Evolutionary conservation across 352 stramenopile species (phyloP).

Genomic region (Hyaloperonospora brassicae): DNA sequence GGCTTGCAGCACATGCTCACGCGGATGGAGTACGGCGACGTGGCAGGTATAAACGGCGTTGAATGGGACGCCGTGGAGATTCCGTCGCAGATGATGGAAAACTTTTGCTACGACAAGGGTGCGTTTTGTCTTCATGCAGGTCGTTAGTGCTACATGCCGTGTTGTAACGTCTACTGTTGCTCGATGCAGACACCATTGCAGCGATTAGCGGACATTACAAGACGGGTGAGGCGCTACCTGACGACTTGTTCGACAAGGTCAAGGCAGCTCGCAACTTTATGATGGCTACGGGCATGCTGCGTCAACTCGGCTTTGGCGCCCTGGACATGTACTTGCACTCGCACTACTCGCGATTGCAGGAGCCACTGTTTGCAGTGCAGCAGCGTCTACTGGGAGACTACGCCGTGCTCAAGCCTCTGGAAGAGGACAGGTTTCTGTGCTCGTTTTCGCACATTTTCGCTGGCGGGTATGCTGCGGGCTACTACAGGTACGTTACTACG

Average conservation of each 20-base stretch:
- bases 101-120: slow-evolving; percentile 95
- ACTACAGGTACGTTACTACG: slow-evolving; percentile 82
- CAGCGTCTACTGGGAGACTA: slow-evolving; percentile 75
- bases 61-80: slow-evolving; percentile 99
- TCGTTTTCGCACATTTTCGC: slow-evolving; percentile 98
- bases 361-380: slow-evolving; percentile 93
- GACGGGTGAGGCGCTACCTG: slow-evolving; percentile 85
- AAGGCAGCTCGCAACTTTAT: slow-evolving; percentile 93
- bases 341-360: slow-evolving; percentile 46
- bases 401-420: slow-evolving; percentile 85
- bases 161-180: background rate
- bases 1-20: slow-evolving; percentile 99
- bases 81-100: slow-evolving; percentile 99
- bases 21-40: slow-evolving; percentile 89
- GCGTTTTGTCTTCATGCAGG: background rate
- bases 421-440: slow-evolving; percentile 96
- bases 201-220: slow-evolving; percentile 80
- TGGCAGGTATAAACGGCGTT: slow-evolving; percentile 95
- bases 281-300: slow-evolving; percentile 91
- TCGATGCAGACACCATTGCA: slow-evolving; percentile 63
- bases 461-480: slow-evolving; percentile 94
- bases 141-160: too few species aligned
- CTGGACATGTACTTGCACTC: slow-evolving; percentile 83
- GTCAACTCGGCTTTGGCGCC: slow-evolving; percentile 93
- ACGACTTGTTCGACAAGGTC: slow-evolving; percentile 95